Conservation (phyloP, 1,284 basidiomycete species). For the Sporisorium scitamineum region DNA sequence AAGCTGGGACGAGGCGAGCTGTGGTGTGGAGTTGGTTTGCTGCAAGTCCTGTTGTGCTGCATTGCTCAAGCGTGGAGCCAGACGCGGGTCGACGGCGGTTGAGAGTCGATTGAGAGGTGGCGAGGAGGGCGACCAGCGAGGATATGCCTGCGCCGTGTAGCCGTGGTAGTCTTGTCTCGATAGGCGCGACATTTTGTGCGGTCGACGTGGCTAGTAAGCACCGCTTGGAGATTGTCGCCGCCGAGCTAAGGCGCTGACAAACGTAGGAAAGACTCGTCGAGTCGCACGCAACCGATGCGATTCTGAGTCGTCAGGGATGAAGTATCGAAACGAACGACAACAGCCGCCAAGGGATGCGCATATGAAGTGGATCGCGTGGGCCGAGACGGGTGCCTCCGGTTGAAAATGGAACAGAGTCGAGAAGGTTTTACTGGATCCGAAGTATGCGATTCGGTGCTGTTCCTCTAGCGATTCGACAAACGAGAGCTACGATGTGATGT, state of each 20-base stretch:
- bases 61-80: conserved; percentile 37
- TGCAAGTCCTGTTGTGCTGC: conserved; percentile 32
- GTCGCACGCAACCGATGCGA: not conserved
- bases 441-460: too few species aligned
- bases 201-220: not conserved
- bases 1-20: conserved; percentile 25
- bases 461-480: not conserved
- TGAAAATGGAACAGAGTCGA: not conserved
- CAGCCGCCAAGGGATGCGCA: conserved; percentile 4
- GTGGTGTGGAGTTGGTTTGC: conserved; percentile 32
- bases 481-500: not conserved
- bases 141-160: conserved; percentile 36
- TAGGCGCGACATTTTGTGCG: conserved; percentile 39
- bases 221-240: not conserved
- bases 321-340: not conserved
- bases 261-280: not conserved
- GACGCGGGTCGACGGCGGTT: conserved; percentile 27
- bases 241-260: too few species aligned
- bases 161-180: conserved; percentile 46
- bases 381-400: not conserved
- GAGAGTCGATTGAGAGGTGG: conserved; percentile 48
- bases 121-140: conserved; percentile 49
- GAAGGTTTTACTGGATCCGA: too few species aligned
- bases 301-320: not conserved
- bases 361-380: conserved; percentile 1